These are phyloP conservation scores for Colletotrichum musae DNA, from an alignment of 2,329 filamentous ascomycete genomes.

Conservation along the genomic window DNA sequence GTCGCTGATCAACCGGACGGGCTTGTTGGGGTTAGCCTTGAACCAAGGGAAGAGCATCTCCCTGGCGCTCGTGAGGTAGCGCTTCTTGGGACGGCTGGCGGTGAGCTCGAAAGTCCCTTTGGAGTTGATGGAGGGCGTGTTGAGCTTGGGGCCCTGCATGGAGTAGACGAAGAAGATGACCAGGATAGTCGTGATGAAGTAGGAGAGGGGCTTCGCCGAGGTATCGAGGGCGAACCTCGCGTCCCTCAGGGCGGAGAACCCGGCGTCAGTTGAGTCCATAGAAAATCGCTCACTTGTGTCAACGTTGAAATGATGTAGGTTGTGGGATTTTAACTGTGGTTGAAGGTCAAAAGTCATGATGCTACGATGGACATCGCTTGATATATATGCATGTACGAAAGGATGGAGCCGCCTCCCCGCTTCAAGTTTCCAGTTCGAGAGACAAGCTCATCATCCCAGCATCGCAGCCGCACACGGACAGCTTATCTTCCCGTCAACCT, in stretches of 20 bases:
- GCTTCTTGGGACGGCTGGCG: constrained; percentile 17
- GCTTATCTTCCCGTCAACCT: neutral
- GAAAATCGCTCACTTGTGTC: too few relatives aligned
- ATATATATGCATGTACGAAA: neutral
- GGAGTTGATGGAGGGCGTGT: constrained; percentile 19
- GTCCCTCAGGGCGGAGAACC: neutral
- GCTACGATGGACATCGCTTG: neutral
- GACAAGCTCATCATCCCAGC: neutral
- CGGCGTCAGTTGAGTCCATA: neutral
- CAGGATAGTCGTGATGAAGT: constrained; percentile 27
- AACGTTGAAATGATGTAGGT: too few relatives aligned
- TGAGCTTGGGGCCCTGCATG: constrained; percentile 24
- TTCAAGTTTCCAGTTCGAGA: neutral
- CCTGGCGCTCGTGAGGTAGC: constrained; percentile 7
- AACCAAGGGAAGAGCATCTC: constrained; percentile 23
- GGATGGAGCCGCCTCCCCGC: neutral
- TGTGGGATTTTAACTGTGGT: too few relatives aligned
- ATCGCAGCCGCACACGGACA: neutral
- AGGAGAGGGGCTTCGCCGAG: constrained; percentile 21
- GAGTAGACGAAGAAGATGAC: constrained; percentile 23
- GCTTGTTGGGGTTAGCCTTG: constrained; percentile 26
- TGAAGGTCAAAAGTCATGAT: neutral
- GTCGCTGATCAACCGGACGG: constrained; percentile 1
- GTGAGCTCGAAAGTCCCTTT: constrained; percentile 22
- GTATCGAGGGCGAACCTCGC: constrained; percentile 9